Evolutionary conservation across 306 rosid genomes (phyloP), one percentile per base, ranked within the genome.

Genomic region (Alnus rubra): DNA sequence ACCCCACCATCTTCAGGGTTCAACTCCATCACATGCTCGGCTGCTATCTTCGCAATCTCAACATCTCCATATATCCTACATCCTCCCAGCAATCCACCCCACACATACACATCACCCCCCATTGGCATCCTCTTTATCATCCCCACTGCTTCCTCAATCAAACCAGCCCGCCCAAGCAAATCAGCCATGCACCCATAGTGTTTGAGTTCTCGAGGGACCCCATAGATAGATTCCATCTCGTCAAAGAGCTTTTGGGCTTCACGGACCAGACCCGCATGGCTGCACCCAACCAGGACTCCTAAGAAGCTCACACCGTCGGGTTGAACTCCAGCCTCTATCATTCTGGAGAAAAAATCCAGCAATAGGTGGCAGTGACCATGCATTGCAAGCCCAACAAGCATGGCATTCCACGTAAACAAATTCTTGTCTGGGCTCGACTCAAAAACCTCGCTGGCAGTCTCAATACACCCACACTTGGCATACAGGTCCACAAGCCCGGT

Each of bases 171-270:
- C 1, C 92, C 90, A 18, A 91, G 85, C 88, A 87, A 82, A 85
- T 93, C 97, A 55, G 89, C 94, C 97, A 93, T 89, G 80, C 93
- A 91, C 42, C 98, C 97, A 72, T 91, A 89, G 79, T 93, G 93
- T 84, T 89, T 93, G 9, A 52, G 75, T 84, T 89, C 98, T 49
- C 89, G 79, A 49, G 74, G 71, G 53, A 93, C 90, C 53, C 88
- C 81, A 52, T 89, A 86, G 0, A 84, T 45, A 69, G 53, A 52
- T 79, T 86, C 97, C 94, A 93, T 93, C 33, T 91, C 87, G 3
- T 84, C 45, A 52, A 91, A 93, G 79, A 93, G 60, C 83, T 77
- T 87, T 54, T 54, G 70, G 5, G 98, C 98, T 82, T 89, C 87
- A 28, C 65, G 11, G 16, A 89, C 93, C 9, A 86, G 30, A 74